Evolutionary conservation across 2,329 filamentous ascomycete species (phyloP).

Genomic region (Fusarium falciforme): DNA sequence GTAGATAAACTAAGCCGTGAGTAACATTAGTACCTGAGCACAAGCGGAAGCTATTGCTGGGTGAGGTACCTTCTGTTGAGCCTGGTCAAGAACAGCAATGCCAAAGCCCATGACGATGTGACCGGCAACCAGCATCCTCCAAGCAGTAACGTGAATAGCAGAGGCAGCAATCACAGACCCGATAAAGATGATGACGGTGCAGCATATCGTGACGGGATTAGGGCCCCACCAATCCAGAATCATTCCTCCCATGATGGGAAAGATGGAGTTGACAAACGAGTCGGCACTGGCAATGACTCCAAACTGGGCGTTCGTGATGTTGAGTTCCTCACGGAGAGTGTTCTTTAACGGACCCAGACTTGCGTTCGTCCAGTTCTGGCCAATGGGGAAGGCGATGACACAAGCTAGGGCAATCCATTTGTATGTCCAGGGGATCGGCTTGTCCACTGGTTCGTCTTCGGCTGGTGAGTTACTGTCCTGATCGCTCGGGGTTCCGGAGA

Average conservation of each 20-base stretch:
- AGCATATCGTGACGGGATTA: constrained; percentile 36
- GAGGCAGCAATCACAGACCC: constrained; percentile 37
- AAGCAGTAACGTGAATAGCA: constrained; percentile 30
- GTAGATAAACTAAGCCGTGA: constrained; percentile 32
- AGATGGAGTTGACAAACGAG: constrained; percentile 41
- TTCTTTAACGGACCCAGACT: constrained; percentile 40
- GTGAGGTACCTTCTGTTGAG: constrained; percentile 31
- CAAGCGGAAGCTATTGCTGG: accelerated
- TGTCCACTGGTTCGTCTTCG: not conserved
- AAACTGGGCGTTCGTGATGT: constrained; percentile 41
- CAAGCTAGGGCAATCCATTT: constrained; percentile 40
- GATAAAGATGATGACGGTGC: constrained; percentile 32
- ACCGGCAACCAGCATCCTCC: constrained; percentile 34
- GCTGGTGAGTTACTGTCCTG: not conserved
- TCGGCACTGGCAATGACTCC: constrained; percentile 42
- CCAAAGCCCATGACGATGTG: constrained; percentile 42
- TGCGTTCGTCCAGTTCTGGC: constrained; percentile 36
- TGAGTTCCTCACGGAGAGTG: constrained; percentile 37
- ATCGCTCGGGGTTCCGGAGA: not conserved
- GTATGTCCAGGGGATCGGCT: constrained; percentile 17
- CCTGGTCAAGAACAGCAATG: constrained; percentile 37
- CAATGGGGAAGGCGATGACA: constrained; percentile 38
- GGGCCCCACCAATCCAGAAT: constrained; percentile 43
- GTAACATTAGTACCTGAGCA: not conserved
- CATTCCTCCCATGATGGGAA: constrained; percentile 38